Conservation (phyloP, 208 protist genomes). For the Trypanosomatidae sp. region DNA sequence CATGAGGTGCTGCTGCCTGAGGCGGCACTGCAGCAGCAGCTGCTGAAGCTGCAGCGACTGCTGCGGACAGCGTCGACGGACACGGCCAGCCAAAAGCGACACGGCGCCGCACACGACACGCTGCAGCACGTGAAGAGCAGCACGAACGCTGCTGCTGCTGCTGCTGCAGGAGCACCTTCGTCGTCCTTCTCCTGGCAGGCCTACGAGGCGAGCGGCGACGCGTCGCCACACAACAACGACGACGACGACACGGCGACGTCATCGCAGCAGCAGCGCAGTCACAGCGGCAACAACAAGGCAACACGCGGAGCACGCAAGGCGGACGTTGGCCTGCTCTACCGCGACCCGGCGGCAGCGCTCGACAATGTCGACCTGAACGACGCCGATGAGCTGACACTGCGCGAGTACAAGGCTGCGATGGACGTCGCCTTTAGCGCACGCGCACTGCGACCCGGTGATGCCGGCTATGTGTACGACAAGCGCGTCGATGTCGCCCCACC, state of each 20-base stretch:
- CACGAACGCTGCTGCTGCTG: not conserved
- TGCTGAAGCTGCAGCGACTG: slow-evolving; percentile 52
- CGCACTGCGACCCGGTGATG: slow-evolving; percentile 61
- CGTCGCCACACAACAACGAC: not conserved
- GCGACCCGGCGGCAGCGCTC: slow-evolving; percentile 71
- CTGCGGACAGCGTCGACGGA: slow-evolving; percentile 1
- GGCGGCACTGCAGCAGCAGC: slow-evolving; percentile 28
- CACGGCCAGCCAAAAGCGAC: not conserved
- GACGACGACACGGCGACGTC: not conserved
- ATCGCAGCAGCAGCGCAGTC: not conserved
- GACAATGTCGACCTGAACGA: slow-evolving; percentile 84
- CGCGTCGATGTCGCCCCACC: slow-evolving; percentile 47
- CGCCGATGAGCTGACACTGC: slow-evolving; percentile 74
- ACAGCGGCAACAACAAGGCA: not conserved
- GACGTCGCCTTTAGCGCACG: slow-evolving; percentile 61
- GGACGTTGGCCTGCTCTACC: slow-evolving; percentile 80
- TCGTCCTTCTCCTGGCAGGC: no score
- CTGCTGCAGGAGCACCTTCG: not conserved
- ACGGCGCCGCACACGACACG: not conserved
- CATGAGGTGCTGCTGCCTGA: slow-evolving; percentile 50
- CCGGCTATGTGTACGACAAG: slow-evolving; percentile 79
- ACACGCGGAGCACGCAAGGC: slow-evolving; percentile 41
- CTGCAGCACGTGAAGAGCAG: not conserved
- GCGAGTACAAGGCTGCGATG: slow-evolving; percentile 86
- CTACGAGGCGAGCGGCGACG: no score